Evolutionary conservation across 1,284 basidiomycete species (phyloP).

Genomic region (Pseudozyma tsukubaensis): DNA sequence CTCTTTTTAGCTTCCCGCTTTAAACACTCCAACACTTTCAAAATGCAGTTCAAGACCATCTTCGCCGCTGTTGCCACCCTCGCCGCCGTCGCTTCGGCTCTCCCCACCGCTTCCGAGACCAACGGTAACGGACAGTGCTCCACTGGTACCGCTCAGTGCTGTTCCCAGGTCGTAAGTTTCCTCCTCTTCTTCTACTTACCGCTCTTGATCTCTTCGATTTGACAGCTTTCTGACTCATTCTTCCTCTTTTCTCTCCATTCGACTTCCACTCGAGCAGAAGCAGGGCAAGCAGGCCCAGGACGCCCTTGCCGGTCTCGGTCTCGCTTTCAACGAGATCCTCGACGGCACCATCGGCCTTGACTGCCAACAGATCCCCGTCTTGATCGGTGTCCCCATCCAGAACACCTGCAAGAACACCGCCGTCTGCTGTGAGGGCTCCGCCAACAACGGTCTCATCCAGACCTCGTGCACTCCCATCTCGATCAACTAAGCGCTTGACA

Average conservation of each 20-base stretch:
- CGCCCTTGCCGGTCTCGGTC: constrained; percentile 52
- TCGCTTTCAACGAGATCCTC: constrained; percentile 49
- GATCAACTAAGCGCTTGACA: constrained; percentile 40
- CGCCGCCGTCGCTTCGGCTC: constrained; percentile 48
- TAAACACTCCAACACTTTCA: constrained; percentile 21
- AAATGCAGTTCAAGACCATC: constrained; percentile 62
- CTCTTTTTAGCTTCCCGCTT: constrained; percentile 49
- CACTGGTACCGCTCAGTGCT: constrained; percentile 52
- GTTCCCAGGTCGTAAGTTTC: constrained; percentile 42
- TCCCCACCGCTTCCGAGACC: constrained; percentile 25
- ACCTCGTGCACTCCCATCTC: constrained; percentile 54
- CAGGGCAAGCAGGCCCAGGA: constrained; percentile 44
- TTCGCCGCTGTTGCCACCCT: constrained; percentile 46
- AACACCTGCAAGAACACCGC: constrained; percentile 53
- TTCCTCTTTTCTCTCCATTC: background rate
- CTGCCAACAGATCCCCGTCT: constrained; percentile 50
- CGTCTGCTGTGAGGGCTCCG: constrained; percentile 46
- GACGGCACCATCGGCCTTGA: constrained; percentile 51
- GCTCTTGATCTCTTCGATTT: background rate
- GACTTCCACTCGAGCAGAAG: constrained; percentile 32
- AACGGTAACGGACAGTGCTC: constrained; percentile 53
- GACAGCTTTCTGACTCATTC: constrained; percentile 16
- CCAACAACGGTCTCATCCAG: constrained; percentile 56
- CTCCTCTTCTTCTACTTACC: background rate
- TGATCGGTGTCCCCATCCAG: constrained; percentile 30